A percentile compares a stretch with the other conserved stretches of the same genome.
These are phyloP conservation scores for Pyrus hybrid DNA, from an alignment of 331 rosid species.

Conservation along the genomic window DNA sequence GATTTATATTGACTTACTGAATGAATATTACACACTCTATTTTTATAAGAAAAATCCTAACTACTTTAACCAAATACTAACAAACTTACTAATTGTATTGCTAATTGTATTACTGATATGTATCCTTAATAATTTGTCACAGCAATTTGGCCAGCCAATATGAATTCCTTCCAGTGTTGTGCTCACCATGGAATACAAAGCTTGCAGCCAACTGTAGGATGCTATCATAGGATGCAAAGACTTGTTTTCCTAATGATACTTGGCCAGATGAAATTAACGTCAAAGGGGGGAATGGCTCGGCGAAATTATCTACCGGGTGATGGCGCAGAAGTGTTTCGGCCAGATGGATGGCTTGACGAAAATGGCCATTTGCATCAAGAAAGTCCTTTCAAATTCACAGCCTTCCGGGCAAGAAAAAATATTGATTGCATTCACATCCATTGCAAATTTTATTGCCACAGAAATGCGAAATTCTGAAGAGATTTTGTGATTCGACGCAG, in stretches of 20 bases:
- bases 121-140: not conserved
- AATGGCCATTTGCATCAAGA: not conserved
- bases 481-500: not conserved
- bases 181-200: not conserved
- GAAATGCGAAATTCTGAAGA: not conserved
- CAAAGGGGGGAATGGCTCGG: not conserved
- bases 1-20: too few species aligned
- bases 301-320: conserved; percentile 9
- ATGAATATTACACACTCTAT: too few species aligned
- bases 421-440: not conserved
- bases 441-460: not conserved
- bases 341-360: not conserved
- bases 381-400: conserved; percentile 8
- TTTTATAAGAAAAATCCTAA: too few species aligned
- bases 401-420: conserved; percentile 2
- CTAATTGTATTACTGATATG: too few species aligned
- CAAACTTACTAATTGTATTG: too few species aligned
- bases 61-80: too few species aligned
- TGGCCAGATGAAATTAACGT: conserved; percentile 13
- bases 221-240: not conserved
- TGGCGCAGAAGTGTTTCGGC: conserved; percentile 12
- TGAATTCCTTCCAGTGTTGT: not conserved
- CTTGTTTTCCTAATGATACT: conserved; percentile 4
- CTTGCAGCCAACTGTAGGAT: not conserved
- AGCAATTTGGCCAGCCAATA: not conserved